Evolutionary conservation across 805 yeast genomes (phyloP).

Genomic region (Tetrapisispora iriomotensis): DNA sequence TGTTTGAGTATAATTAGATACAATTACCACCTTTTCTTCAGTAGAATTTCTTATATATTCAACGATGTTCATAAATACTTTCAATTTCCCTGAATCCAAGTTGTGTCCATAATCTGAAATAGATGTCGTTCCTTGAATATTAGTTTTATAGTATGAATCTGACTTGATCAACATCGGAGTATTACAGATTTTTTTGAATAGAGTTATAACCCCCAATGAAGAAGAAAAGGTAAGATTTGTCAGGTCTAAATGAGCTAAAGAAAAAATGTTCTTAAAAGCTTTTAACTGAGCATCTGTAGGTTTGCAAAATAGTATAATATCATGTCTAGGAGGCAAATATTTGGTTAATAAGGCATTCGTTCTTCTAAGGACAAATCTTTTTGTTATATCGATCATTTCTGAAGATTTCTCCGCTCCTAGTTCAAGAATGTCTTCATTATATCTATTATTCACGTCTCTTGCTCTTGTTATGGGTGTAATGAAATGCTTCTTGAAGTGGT

Average conservation of each 20-base stretch:
- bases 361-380: slow-evolving; percentile 61
- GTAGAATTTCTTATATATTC: slow-evolving; percentile 34
- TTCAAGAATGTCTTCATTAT: slow-evolving; percentile 37
- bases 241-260: slow-evolving; percentile 22
- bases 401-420: slow-evolving; percentile 53
- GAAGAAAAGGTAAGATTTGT: slow-evolving; percentile 27
- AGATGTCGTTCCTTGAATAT: slow-evolving; percentile 5
- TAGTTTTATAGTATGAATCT: slow-evolving; percentile 31
- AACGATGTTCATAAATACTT: slow-evolving; percentile 47
- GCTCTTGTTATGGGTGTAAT: slow-evolving; percentile 65
- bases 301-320: slow-evolving; percentile 63
- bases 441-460: slow-evolving; percentile 53
- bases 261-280: slow-evolving; percentile 43
- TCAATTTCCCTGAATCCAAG: slow-evolving; percentile 52
- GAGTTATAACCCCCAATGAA: slow-evolving; percentile 59
- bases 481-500: slow-evolving; percentile 48
- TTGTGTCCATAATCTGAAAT: slow-evolving; percentile 12
- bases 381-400: slow-evolving; percentile 56
- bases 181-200: slow-evolving; percentile 73
- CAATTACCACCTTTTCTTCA: slow-evolving; percentile 69
- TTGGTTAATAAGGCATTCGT: slow-evolving; percentile 47
- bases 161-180: slow-evolving; percentile 55
- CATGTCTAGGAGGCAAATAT: slow-evolving; percentile 66
- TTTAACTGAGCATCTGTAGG: slow-evolving; percentile 57
- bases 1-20: slow-evolving; percentile 83